phyloP scores from a whole-genome alignment of 495 filamentous ascomycete species.

The Tuber borchii region DNA sequence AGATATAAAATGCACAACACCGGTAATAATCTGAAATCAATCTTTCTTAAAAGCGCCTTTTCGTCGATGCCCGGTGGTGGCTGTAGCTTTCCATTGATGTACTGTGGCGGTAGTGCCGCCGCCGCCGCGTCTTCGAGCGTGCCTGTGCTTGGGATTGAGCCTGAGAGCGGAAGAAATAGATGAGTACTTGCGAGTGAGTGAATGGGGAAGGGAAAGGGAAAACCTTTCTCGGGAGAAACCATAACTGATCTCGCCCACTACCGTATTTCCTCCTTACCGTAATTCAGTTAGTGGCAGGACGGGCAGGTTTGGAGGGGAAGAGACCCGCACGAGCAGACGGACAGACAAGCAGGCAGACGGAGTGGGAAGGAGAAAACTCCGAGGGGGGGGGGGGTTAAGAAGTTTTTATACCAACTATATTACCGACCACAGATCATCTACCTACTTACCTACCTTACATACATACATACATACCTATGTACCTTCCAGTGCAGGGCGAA shows the following conservation, averaged over 20 bases:
- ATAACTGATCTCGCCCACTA: background rate
- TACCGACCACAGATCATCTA: background rate
- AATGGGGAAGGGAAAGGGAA: background rate
- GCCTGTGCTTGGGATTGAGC: background rate
- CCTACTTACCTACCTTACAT: too few relatives aligned
- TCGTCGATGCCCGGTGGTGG: slow-evolving; percentile 58
- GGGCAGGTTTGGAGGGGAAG: background rate
- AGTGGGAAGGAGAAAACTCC: background rate
- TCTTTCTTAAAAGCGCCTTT: slow-evolving; percentile 62
- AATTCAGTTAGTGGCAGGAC: background rate
- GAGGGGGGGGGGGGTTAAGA: background rate
- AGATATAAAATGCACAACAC: slow-evolving; percentile 77
- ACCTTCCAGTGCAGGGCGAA: background rate
- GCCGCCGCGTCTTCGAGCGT: background rate
- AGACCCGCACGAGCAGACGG: background rate
- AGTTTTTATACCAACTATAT: background rate
- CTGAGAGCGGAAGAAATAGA: background rate
- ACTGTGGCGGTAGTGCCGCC: background rate
- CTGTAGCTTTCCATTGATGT: background rate
- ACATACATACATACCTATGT: background rate
- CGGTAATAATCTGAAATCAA: slow-evolving; percentile 75
- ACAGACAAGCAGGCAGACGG: background rate
- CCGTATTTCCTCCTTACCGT: background rate
- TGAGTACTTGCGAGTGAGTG: background rate
- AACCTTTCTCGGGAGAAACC: background rate